Conservation (phyloP, 106 monocot species). For the Apostasia ramifera region DNA sequence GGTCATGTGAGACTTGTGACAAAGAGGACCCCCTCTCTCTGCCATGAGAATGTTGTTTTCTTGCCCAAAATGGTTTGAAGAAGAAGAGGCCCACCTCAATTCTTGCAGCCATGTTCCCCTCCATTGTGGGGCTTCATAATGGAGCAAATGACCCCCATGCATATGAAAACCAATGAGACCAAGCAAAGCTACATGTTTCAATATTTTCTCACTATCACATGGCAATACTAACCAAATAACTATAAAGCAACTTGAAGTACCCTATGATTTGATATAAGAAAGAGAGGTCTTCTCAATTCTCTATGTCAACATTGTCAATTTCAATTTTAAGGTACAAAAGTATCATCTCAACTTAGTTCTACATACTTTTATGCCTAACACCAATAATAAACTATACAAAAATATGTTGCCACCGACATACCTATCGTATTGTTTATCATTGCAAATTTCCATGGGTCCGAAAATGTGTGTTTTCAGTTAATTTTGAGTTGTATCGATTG, state of each 20-base stretch:
- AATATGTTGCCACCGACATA: too few species aligned
- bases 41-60: background rate
- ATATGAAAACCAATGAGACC: constrained; percentile 1
- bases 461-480: too few species aligned
- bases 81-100: background rate
- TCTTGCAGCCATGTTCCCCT: background rate
- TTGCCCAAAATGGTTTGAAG: background rate
- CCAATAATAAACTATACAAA: too few species aligned
- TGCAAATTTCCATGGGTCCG: too few species aligned
- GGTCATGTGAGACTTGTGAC: background rate
- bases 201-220: background rate
- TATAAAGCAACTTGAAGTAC: background rate
- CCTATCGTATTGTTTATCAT: too few species aligned
- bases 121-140: background rate
- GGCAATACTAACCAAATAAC: background rate
- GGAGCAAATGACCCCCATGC: background rate
- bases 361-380: too few species aligned
- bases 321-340: too few species aligned
- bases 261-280: background rate
- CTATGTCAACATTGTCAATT: too few species aligned
- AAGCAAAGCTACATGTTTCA: background rate
- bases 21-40: background rate
- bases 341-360: too few species aligned
- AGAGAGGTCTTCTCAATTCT: background rate
- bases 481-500: too few species aligned